Base-by-base conservation (phyloP, 78 protist genomes). In the Polysphondylium violaceum region DNA sequence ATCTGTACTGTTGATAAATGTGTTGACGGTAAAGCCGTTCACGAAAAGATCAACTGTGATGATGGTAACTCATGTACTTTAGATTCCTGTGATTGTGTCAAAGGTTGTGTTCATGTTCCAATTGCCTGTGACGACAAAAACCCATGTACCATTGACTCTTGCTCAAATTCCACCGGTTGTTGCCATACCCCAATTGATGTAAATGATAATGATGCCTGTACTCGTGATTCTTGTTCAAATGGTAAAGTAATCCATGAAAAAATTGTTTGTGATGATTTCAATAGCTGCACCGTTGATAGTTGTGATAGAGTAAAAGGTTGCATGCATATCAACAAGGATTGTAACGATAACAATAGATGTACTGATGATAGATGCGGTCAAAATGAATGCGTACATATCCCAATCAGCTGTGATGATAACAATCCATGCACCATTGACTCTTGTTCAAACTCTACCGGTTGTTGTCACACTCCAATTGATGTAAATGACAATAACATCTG, bases 401-500 rank as follows among this genome's bases (percentile, higher is more conserved):
- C 93, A 69, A 47, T 63, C 60, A 36, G 19, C 21, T 76, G 86
- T 25, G 94, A 88, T 63, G 88, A 74, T 27, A 29, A 43, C 36
- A 65, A 74, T 74, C 63, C 63, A 56, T 74, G 75, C 25, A 88
- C 94, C 27, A 6, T 73, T 9, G 94, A 88, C 40, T 19, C 35
- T 1, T 88, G 94, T 40, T 21, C 72, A 1, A 78, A 55, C 23
- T 29, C 59, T 43, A 33, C 56, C 21, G 88, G 88, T 36, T 65
- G 74, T 33, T 4, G 14, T 8, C 11, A 78, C 40, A 65, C 65
- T 21, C 88, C 88, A 64, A 25, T 65, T 31, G 25, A 25, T 4
- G 12, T 9, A 16, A 29, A 86, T 40, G 83, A 72, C 43, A 43
- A 64, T 21, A 68, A 85, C 11, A 21, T 25, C 8, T 85, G 91